These are phyloP conservation scores for Tetragonia tetragonoides DNA, from an alignment of 148 eudicot species.

Conservation along the genomic window DNA sequence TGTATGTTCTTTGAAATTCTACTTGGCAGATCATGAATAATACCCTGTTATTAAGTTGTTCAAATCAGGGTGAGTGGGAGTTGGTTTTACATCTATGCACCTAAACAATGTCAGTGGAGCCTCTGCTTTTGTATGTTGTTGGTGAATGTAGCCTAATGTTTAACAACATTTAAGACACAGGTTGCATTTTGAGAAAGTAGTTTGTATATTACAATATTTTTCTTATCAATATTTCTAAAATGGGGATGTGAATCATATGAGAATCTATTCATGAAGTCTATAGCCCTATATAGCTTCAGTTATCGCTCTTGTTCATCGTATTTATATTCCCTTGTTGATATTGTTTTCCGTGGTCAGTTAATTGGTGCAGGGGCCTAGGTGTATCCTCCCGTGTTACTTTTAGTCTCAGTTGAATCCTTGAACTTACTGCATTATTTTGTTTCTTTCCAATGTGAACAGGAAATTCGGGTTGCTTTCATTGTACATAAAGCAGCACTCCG, in stretches of 20 bases:
- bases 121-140: too few species aligned
- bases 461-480: constrained; percentile 58
- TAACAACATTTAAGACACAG: too few species aligned
- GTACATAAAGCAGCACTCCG: constrained; percentile 62
- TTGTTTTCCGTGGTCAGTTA: background rate
- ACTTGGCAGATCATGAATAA: too few species aligned
- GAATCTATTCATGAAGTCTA: background rate
- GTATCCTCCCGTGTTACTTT: background rate
- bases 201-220: too few species aligned
- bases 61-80: too few species aligned
- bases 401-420: background rate
- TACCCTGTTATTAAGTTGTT: too few species aligned
- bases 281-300: background rate
- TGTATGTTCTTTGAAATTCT: too few species aligned
- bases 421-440: background rate
- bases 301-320: background rate
- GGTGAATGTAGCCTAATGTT: too few species aligned
- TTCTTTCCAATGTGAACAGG: constrained; percentile 43
- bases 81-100: too few species aligned
- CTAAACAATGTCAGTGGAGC: too few species aligned
- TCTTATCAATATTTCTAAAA: too few species aligned
- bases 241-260: background rate
- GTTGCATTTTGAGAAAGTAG: too few species aligned
- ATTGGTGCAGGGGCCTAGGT: background rate
- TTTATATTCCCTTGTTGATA: background rate